These are phyloP conservation scores for Ceratocystis smalleyi DNA, from an alignment of 2,329 filamentous ascomycete genomes.

Conservation along the genomic window DNA sequence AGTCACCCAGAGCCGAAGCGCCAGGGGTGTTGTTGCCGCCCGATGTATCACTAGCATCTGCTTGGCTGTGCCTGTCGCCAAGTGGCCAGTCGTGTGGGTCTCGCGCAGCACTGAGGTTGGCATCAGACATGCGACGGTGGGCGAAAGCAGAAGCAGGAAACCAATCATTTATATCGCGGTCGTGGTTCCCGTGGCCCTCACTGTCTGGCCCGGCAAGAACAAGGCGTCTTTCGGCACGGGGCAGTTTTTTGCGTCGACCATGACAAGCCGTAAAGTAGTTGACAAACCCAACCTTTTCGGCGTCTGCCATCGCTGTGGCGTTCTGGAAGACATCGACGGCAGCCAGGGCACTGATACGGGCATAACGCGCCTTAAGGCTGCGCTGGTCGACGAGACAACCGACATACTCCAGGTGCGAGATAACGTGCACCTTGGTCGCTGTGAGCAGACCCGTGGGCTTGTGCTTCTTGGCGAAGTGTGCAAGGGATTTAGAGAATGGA, in stretches of 20 bases:
- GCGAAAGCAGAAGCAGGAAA: too few relatives aligned
- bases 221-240: not conserved
- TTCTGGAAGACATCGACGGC: constrained; percentile 43
- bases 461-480: constrained; percentile 73
- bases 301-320: constrained; percentile 9
- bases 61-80: too few relatives aligned
- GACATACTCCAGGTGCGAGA: constrained; percentile 72
- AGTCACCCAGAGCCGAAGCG: too few relatives aligned
- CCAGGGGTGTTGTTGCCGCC: too few relatives aligned
- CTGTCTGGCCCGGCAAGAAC: not conserved
- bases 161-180: not conserved
- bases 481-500: constrained; percentile 49
- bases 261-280: constrained; percentile 87
- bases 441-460: constrained; percentile 50
- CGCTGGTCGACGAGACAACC: constrained; percentile 63
- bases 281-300: constrained; percentile 52
- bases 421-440: constrained; percentile 57
- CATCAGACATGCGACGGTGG: not conserved
- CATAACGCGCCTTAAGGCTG: constrained; percentile 55
- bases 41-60: too few relatives aligned
- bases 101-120: not conserved
- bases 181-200: not conserved
- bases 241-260: constrained; percentile 33
- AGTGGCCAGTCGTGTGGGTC: not conserved
- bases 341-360: constrained; percentile 53